Percentiles rank a stretch among this genome's conserved stretches.
Evolutionary conservation across 2,329 filamentous ascomycete species (phyloP).

Genomic region (Penicillium polonicum): DNA sequence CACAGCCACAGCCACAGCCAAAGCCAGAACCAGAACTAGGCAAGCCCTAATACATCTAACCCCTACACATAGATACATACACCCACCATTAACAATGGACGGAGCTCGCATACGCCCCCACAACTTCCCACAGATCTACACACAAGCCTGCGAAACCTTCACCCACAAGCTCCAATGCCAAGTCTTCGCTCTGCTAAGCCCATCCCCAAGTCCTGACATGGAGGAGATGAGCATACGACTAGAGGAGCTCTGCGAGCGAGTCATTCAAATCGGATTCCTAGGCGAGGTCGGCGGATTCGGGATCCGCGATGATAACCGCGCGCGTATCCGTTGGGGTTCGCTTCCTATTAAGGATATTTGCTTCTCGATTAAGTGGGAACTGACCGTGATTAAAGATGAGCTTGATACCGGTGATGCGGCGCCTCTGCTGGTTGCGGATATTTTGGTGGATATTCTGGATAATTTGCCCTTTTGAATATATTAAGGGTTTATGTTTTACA

Average conservation of each 20-base stretch:
- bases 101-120: not conserved
- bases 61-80: not conserved
- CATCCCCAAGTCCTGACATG: not conserved
- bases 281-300: not conserved
- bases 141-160: constrained; percentile 1
- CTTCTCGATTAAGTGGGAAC: not conserved
- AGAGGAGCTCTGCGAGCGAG: not conserved
- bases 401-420: not conserved
- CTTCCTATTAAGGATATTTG: constrained; percentile 3
- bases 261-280: constrained; percentile 1
- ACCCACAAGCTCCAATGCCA: constrained; percentile 5
- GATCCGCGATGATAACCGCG: not conserved
- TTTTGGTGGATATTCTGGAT: not conserved
- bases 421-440: not conserved
- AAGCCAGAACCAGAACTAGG: not conserved
- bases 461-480: not conserved
- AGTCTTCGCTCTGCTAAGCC: not conserved
- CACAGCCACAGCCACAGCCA: no score
- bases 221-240: not conserved
- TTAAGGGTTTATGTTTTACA: no score
- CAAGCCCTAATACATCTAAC: not conserved
- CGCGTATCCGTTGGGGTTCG: not conserved
- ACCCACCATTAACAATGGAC: not conserved
- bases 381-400: not conserved
- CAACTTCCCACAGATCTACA: not conserved